Evolutionary conservation across 2,329 filamentous ascomycete genomes (phyloP).

Genomic region (Meredithiella fracta): DNA sequence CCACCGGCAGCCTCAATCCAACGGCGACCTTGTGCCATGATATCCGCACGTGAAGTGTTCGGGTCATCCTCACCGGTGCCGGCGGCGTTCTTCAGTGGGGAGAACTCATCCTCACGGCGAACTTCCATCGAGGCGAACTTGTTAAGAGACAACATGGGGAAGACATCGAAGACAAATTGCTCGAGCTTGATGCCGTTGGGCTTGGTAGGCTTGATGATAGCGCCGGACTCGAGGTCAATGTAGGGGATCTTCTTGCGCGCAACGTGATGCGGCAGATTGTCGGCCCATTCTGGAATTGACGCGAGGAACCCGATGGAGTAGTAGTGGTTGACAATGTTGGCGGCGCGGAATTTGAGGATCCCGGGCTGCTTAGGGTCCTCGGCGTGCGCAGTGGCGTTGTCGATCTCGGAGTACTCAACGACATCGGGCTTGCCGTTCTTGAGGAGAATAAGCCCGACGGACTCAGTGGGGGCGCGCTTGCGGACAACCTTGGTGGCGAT

Average conservation of each 20-base stretch:
- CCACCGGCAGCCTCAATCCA: constrained; percentile 73
- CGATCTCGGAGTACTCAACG: constrained; percentile 97
- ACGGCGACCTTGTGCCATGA: constrained; percentile 73
- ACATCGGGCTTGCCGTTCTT: constrained; percentile 96
- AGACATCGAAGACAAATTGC: constrained; percentile 75
- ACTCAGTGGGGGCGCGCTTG: constrained; percentile 91
- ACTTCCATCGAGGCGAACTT: constrained; percentile 96
- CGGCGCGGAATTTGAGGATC: constrained; percentile 86
- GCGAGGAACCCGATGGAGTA: constrained; percentile 91
- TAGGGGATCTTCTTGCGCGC: constrained; percentile 96
- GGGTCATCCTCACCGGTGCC: constrained; percentile 85
- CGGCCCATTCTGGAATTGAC: constrained; percentile 70
- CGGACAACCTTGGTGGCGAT: constrained; percentile 99
- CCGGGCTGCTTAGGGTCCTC: constrained; percentile 64
- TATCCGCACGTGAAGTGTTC: constrained; percentile 79
- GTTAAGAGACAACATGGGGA: constrained; percentile 63
- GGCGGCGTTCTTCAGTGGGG: constrained; percentile 77
- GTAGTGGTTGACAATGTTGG: constrained; percentile 99
- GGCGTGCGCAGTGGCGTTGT: constrained; percentile 73
- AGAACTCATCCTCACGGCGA: constrained; percentile 93
- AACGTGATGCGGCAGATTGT: constrained; percentile 84
- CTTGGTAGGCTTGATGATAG: constrained; percentile 76
- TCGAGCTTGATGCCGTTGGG: constrained; percentile 98
- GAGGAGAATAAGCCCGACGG: constrained; percentile 80
- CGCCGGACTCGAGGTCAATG: constrained; percentile 58